Evolutionary conservation across 805 yeast genomes (phyloP).

Genomic region (Zygoascus tannicola): DNA sequence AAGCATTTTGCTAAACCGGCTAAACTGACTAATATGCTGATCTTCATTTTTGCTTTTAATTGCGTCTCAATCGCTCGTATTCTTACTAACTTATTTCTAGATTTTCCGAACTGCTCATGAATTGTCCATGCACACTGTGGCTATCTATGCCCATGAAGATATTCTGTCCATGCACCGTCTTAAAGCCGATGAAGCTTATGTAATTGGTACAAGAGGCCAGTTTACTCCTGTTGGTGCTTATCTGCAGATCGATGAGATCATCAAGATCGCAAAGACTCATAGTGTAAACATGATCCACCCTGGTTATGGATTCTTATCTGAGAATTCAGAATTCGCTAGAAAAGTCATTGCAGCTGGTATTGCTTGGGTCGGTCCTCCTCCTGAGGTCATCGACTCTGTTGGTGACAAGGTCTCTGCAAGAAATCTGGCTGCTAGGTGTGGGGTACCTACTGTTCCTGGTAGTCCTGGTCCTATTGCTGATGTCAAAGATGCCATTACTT

Average conservation of each 20-base stretch:
- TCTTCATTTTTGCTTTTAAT: no score
- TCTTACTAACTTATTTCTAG: no score
- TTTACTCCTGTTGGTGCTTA: slow-evolving; percentile 94
- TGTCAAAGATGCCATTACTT: slow-evolving; percentile 66
- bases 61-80: no score
- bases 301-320: slow-evolving; percentile 85
- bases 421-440: slow-evolving; percentile 65
- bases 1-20: no score
- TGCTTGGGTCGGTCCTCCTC: slow-evolving; percentile 93
- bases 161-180: slow-evolving; percentile 88
- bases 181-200: slow-evolving; percentile 41
- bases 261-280: slow-evolving; percentile 70
- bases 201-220: slow-evolving; percentile 81
- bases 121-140: slow-evolving; percentile 92
- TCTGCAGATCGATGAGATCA: slow-evolving; percentile 89
- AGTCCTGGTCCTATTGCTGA: slow-evolving; percentile 92
- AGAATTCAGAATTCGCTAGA: slow-evolving; percentile 86
- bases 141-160: slow-evolving; percentile 94
- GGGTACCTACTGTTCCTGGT: slow-evolving; percentile 95
- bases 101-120: slow-evolving; percentile 97
- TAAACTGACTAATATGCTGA: no score
- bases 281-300: slow-evolving; percentile 72
- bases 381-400: slow-evolving; percentile 79
- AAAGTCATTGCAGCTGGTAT: slow-evolving; percentile 87
- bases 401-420: slow-evolving; percentile 98